These are phyloP conservation scores for Xeromyces bisporus DNA, from an alignment of 495 filamentous ascomycete genomes.

Conservation along the genomic window DNA sequence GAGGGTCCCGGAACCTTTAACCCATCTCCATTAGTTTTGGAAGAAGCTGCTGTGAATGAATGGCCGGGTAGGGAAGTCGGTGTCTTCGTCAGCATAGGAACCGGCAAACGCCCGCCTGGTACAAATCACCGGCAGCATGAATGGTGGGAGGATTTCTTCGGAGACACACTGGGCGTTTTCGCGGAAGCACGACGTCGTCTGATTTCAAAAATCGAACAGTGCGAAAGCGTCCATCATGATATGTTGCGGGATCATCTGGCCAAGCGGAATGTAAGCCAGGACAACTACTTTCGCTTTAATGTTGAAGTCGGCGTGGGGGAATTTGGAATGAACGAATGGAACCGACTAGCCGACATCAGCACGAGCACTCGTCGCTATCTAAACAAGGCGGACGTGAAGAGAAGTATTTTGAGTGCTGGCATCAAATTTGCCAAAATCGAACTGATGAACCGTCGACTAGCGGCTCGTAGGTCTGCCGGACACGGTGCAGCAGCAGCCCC, in stretches of 20 bases:
- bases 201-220: constrained; percentile 84
- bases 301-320: constrained; percentile 95
- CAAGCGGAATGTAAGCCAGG: constrained; percentile 61
- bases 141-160: constrained; percentile 91
- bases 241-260: constrained; percentile 65
- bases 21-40: constrained; percentile 65
- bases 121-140: constrained; percentile 48
- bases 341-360: constrained; percentile 79
- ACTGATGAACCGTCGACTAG: constrained; percentile 38
- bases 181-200: constrained; percentile 73
- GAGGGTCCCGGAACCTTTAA: constrained; percentile 89
- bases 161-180: constrained; percentile 53
- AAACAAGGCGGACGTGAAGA: constrained; percentile 50
- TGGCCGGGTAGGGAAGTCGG: constrained; percentile 87
- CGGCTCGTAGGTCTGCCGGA: constrained; percentile 6
- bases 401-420: constrained; percentile 56
- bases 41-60: constrained; percentile 82
- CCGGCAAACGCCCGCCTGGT: constrained; percentile 66
- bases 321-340: constrained; percentile 98
- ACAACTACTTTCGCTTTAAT: constrained; percentile 95
- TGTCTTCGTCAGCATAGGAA: constrained; percentile 81
- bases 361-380: constrained; percentile 80
- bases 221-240: constrained; percentile 73
- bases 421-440: constrained; percentile 76
- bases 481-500: neutral